Percentiles rank a stretch among this genome's conserved stretches.
phyloP scores from a whole-genome alignment of 2,329 filamentous ascomycete species.

The Fusarium nisikadoi region DNA sequence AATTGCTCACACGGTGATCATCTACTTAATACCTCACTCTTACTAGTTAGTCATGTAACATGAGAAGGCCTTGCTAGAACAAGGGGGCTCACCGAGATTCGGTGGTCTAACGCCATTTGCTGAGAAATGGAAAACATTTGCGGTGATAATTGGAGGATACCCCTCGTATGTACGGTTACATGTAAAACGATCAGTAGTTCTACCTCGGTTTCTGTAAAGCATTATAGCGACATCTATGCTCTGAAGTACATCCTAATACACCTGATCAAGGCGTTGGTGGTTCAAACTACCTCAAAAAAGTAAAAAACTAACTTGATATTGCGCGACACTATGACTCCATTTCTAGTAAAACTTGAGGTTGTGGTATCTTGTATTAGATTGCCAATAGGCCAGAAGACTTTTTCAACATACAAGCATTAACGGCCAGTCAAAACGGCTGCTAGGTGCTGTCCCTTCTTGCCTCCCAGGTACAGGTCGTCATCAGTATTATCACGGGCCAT shows the following conservation, averaged over 20 bases:
- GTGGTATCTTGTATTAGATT: constrained; percentile 36
- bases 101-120: background rate
- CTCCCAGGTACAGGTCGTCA: constrained; percentile 70
- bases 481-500: constrained; percentile 71
- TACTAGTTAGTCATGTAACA: background rate
- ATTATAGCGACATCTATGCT: background rate
- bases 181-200: background rate
- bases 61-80: background rate
- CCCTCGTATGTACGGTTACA: background rate
- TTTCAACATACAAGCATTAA: constrained; percentile 16
- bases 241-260: background rate
- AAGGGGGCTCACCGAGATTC: background rate
- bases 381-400: background rate
- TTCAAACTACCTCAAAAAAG: background rate
- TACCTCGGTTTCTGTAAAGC: background rate
- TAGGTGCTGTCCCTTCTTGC: constrained; percentile 64
- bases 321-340: background rate
- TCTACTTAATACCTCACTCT: constrained; percentile 11
- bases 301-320: background rate
- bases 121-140: background rate
- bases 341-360: background rate
- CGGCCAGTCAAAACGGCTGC: constrained; percentile 53
- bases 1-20: constrained; percentile 41
- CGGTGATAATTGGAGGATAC: background rate
- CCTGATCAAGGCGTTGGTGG: background rate